phyloP scores from a whole-genome alignment of 2,329 filamentous ascomycete genomes.

The Venturia nashicola region DNA sequence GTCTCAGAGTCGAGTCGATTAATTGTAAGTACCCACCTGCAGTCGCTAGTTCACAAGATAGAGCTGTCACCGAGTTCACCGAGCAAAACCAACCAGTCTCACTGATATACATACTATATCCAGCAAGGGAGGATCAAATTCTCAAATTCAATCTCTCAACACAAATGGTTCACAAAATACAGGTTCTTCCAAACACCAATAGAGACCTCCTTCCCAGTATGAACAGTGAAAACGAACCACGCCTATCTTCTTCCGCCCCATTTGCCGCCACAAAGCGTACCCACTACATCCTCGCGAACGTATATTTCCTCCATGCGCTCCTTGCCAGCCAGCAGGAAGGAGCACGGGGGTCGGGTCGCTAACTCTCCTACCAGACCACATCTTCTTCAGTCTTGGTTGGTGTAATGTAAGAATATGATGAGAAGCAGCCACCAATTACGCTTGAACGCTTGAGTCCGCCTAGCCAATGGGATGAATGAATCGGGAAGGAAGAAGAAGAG shows the following conservation, averaged over 20 bases:
- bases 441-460: conserved; percentile 1
- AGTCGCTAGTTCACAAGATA: no score
- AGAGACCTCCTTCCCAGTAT: neutral
- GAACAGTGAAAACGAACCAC: neutral
- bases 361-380: neutral
- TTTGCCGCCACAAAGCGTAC: neutral
- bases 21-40: no score
- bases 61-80: no score
- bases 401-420: neutral
- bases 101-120: no score
- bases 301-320: neutral
- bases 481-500: neutral
- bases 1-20: no score
- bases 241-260: neutral
- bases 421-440: neutral
- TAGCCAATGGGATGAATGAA: neutral
- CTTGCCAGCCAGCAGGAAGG: neutral
- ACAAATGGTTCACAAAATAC: neutral
- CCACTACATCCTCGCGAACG: neutral
- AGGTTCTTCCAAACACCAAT: neutral
- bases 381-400: neutral
- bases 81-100: no score
- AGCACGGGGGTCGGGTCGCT: neutral
- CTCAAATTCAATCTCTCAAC: no score
- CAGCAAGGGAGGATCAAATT: no score